Conservation (phyloP, 1,284 basidiomycete genomes). For the Sphaerobolus stellatus region DNA sequence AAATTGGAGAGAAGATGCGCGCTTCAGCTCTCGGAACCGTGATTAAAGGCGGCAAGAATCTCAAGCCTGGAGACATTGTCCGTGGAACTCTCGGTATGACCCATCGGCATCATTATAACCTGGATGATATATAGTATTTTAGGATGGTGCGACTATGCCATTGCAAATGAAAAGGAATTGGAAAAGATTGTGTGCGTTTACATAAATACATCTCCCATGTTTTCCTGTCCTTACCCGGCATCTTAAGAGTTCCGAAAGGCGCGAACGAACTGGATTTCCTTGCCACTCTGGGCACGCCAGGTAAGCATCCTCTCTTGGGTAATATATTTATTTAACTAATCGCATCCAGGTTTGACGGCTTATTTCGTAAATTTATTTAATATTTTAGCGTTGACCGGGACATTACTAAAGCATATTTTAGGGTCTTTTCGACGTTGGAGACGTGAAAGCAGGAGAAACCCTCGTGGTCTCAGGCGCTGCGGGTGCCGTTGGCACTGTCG, state of each 20-base stretch:
- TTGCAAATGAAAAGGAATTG: slow-evolving; percentile 56
- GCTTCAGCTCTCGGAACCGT: slow-evolving; percentile 70
- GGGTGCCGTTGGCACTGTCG: slow-evolving; percentile 78
- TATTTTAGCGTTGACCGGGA: slow-evolving; percentile 3
- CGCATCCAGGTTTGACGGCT: slow-evolving; percentile 65
- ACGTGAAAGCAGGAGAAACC: slow-evolving; percentile 78
- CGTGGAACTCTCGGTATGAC: slow-evolving; percentile 54
- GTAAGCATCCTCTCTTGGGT: slow-evolving; percentile 36
- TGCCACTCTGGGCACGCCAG: slow-evolving; percentile 70
- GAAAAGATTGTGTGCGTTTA: slow-evolving; percentile 55
- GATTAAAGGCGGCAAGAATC: slow-evolving; percentile 36
- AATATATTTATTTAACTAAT: not conserved
- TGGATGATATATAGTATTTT: not conserved
- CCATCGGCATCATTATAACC: not conserved
- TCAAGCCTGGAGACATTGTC: slow-evolving; percentile 69
- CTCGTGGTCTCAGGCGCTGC: slow-evolving; percentile 88
- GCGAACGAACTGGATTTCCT: slow-evolving; percentile 70
- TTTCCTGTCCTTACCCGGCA: not conserved
- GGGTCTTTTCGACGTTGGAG: slow-evolving; percentile 80
- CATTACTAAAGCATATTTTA: slow-evolving; percentile 27
- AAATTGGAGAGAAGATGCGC: slow-evolving; percentile 85
- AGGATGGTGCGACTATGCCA: slow-evolving; percentile 81
- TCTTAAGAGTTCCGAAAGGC: slow-evolving; percentile 52
- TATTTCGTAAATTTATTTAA: slow-evolving; percentile 62
- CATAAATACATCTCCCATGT: slow-evolving; percentile 19